Conservation (phyloP, 2,329 filamentous ascomycete genomes). For the Rhytidhysteron rufulum region DNA sequence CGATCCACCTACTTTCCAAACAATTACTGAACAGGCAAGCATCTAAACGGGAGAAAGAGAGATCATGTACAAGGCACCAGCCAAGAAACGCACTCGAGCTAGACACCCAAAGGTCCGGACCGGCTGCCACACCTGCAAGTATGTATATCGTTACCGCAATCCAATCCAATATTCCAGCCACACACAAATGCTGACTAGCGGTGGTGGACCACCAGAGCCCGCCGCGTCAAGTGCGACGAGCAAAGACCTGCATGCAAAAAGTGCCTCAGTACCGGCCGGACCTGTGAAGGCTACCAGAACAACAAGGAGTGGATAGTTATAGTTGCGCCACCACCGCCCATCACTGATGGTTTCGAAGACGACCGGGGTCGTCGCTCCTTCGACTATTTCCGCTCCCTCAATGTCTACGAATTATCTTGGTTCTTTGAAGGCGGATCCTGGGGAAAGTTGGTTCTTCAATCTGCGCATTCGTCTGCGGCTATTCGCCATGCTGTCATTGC, state of each 20-base stretch:
- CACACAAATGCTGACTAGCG: constrained; percentile 4
- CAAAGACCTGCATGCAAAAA: constrained; percentile 12
- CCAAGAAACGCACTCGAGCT: too few species aligned
- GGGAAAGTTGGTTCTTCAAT: constrained; percentile 10
- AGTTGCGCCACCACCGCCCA: constrained; percentile 10
- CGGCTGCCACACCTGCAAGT: constrained; percentile 18
- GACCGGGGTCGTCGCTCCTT: constrained; percentile 13
- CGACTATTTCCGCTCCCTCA: constrained; percentile 13
- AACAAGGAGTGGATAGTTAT: constrained; percentile 13
- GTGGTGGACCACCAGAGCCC: too few species aligned
- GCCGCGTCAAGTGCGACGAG: constrained; percentile 17
- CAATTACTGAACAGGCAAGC: too few species aligned
- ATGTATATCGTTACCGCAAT: constrained; percentile 2
- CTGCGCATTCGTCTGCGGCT: constrained; percentile 9
- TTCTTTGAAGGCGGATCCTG: constrained; percentile 12
- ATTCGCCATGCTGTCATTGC: constrained; percentile 15
- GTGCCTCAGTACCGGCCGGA: constrained; percentile 12
- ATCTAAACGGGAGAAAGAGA: too few species aligned
- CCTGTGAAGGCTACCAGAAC: constrained; percentile 15
- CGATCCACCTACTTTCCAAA: too few species aligned
- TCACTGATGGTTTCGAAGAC: constrained; percentile 15
- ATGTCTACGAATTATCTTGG: constrained; percentile 13
- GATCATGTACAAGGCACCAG: too few species aligned
- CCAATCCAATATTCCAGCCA: not conserved
- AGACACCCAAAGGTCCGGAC: constrained; percentile 15